Percentiles rank a stretch among this genome's conserved stretches.
These are phyloP conservation scores for Ascomycota sp. DNA, from an alignment of 2,329 filamentous ascomycete genomes.

Conservation along the genomic window DNA sequence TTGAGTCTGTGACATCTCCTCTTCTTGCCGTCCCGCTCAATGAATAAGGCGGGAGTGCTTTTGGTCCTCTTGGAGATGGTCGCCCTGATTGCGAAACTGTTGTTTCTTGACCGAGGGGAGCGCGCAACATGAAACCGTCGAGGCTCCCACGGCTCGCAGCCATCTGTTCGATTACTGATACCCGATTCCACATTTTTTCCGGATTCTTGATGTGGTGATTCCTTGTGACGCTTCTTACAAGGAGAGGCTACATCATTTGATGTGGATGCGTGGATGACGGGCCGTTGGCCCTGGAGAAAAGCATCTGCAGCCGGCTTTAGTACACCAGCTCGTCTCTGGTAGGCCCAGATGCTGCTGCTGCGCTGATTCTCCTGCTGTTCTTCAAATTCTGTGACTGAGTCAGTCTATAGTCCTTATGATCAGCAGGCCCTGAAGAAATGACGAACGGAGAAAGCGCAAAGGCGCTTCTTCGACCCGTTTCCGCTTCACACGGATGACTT, in stretches of 20 bases:
- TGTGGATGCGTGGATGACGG: conserved; percentile 27
- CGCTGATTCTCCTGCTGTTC: conserved; percentile 30
- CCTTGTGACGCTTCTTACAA: conserved; percentile 2
- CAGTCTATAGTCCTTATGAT: conserved; percentile 1
- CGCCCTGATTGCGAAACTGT: conserved; percentile 5
- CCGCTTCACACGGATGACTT: conserved; percentile 40
- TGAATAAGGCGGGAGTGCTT: conserved; percentile 28
- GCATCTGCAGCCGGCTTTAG: conserved; percentile 6
- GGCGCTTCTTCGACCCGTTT: conserved; percentile 33
- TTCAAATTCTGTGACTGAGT: conserved; percentile 25
- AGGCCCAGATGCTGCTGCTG: conserved; percentile 31
- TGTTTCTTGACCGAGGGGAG: conserved; percentile 17
- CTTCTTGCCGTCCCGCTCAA: conserved; percentile 28
- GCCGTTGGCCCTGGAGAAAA: conserved; percentile 9
- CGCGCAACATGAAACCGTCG: conserved; percentile 36
- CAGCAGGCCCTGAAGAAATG: not conserved
- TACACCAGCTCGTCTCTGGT: conserved; percentile 26
- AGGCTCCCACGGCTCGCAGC: conserved; percentile 12
- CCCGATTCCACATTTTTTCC: too few species aligned
- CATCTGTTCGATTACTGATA: conserved; percentile 1
- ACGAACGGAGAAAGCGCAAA: conserved; percentile 34
- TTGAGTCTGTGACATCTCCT: conserved; percentile 1
- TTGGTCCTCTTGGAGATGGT: conserved; percentile 20
- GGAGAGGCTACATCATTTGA: conserved; percentile 12
- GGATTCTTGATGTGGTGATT: not conserved